phyloP scores from a whole-genome alignment of 2,329 filamentous ascomycete genomes.

The Phyllosticta citrichinensis region DNA sequence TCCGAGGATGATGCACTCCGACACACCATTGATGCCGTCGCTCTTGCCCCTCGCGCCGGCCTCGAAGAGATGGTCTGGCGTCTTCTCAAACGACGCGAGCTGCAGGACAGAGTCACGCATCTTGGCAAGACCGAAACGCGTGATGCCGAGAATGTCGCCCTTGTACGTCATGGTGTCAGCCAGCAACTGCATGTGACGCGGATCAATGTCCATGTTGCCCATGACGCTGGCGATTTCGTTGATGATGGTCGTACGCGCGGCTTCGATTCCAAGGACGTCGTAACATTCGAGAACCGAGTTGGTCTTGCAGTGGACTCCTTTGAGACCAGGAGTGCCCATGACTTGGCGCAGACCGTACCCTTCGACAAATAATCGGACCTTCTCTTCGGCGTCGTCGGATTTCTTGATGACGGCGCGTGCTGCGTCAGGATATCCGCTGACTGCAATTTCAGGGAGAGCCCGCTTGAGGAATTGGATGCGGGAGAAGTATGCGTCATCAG shows the following conservation, averaged over 20 bases:
- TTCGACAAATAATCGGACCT: conserved; percentile 62
- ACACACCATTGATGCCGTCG: conserved; percentile 86
- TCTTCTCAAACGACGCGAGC: conserved; percentile 95
- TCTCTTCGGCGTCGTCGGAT: conserved; percentile 53
- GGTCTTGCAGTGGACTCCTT: conserved; percentile 62
- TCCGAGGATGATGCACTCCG: conserved; percentile 96
- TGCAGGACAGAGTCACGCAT: conserved; percentile 93
- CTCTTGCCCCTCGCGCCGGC: conserved; percentile 86
- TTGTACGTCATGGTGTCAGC: conserved; percentile 99
- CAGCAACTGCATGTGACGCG: conserved; percentile 92
- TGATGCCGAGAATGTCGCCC: conserved; percentile 92
- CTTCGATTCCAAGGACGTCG: conserved; percentile 88
- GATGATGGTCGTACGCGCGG: conserved; percentile 80
- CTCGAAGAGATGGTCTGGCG: conserved; percentile 92
- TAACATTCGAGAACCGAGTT: conserved; percentile 88
- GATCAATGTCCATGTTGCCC: conserved; percentile 91
- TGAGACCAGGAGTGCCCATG: conserved; percentile 87
- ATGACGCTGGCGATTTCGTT: conserved; percentile 83
- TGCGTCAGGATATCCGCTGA: conserved; percentile 82
- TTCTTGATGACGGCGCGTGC: conserved; percentile 82
- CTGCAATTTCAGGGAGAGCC: conserved; percentile 68
- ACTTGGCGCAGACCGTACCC: conserved; percentile 83
- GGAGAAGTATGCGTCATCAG: conserved; percentile 56
- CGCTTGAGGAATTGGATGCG: conserved; percentile 80
- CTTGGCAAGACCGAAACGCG: conserved; percentile 89